Evolutionary conservation across 2,329 filamentous ascomycete genomes (phyloP).

Genomic region (Tolypocladium sp.): DNA sequence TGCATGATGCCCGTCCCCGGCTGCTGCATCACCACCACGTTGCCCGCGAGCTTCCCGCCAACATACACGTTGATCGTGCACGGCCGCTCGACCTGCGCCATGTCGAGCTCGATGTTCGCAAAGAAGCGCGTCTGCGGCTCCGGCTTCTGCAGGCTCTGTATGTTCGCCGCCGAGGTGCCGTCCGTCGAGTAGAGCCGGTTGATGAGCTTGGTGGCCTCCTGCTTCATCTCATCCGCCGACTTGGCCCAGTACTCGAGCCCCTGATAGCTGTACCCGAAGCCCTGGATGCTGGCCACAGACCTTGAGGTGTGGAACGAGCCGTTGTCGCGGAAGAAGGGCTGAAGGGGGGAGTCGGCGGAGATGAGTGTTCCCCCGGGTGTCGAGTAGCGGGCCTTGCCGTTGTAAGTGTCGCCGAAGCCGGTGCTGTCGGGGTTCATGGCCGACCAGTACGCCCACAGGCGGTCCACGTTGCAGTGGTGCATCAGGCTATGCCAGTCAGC

Average conservation of each 20-base stretch:
- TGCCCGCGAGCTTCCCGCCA: slow-evolving; percentile 20
- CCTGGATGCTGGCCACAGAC: slow-evolving; percentile 20
- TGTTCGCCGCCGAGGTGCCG: not conserved
- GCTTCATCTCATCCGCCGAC: slow-evolving; percentile 17
- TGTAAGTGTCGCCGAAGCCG: slow-evolving; percentile 25
- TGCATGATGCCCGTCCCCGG: slow-evolving; percentile 20
- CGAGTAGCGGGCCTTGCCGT: slow-evolving; percentile 26
- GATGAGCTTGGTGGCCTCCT: slow-evolving; percentile 19
- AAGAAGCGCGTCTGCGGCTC: slow-evolving; percentile 21
- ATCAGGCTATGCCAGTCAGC: slow-evolving; percentile 24
- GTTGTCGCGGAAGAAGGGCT: slow-evolving; percentile 36
- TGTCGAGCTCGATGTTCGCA: slow-evolving; percentile 22
- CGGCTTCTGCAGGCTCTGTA: slow-evolving; percentile 1
- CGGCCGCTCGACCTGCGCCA: slow-evolving; percentile 24
- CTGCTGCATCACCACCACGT: slow-evolving; percentile 25
- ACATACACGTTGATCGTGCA: slow-evolving; percentile 24
- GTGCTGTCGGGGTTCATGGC: slow-evolving; percentile 26
- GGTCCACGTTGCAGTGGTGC: slow-evolving; percentile 51
- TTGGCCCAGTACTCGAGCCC: slow-evolving; percentile 26
- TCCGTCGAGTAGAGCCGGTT: slow-evolving; percentile 20
- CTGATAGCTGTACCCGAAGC: slow-evolving; percentile 30
- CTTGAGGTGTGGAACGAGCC: slow-evolving; percentile 32
- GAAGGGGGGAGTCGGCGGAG: slow-evolving; percentile 34
- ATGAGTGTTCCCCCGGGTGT: slow-evolving; percentile 29
- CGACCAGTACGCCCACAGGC: slow-evolving; percentile 51